These are phyloP conservation scores for Jatropha podagrica DNA, from an alignment of 441 rosid genomes.

Conservation along the genomic window DNA sequence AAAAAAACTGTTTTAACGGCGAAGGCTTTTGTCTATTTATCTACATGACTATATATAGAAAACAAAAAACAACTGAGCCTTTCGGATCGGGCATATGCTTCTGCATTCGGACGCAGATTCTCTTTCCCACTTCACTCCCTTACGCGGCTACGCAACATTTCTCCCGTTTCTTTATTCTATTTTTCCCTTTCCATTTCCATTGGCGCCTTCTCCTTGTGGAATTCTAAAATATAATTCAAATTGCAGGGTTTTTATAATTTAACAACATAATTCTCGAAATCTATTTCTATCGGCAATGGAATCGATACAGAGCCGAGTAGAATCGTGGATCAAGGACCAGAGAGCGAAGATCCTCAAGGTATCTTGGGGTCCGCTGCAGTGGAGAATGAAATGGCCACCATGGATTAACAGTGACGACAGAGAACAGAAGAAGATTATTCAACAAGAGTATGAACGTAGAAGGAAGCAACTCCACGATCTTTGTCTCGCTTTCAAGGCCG, in stretches of 20 bases:
- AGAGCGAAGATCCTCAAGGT: slow-evolving; percentile 59
- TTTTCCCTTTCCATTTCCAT: not conserved
- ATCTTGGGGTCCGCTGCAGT: slow-evolving; percentile 81
- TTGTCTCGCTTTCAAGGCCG: slow-evolving; percentile 74
- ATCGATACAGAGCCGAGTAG: slow-evolving; percentile 69
- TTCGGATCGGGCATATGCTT: slow-evolving; percentile 7
- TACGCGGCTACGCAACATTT: slow-evolving; percentile 3
- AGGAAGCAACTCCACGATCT: slow-evolving; percentile 77
- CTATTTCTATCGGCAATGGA: slow-evolving; percentile 42
- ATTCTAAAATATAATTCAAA: not conserved
- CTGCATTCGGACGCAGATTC: slow-evolving; percentile 9
- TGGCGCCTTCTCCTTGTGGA: slow-evolving; percentile 9
- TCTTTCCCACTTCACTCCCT: not conserved
- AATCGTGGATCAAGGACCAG: slow-evolving; percentile 95
- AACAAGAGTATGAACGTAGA: slow-evolving; percentile 69
- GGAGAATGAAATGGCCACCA: slow-evolving; percentile 80
- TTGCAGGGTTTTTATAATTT: not conserved
- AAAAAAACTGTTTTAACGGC: not conserved
- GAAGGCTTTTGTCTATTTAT: too few species aligned
- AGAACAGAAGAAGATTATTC: slow-evolving; percentile 65
- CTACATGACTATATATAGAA: not conserved
- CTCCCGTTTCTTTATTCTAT: not conserved
- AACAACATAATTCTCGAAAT: not conserved
- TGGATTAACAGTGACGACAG: slow-evolving; percentile 50
- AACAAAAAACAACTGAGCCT: not conserved